Percentiles rank a stretch among this genome's conserved stretches.
phyloP scores from a whole-genome alignment of 73 alveolate species.

The Paramecium caudatum region DNA sequence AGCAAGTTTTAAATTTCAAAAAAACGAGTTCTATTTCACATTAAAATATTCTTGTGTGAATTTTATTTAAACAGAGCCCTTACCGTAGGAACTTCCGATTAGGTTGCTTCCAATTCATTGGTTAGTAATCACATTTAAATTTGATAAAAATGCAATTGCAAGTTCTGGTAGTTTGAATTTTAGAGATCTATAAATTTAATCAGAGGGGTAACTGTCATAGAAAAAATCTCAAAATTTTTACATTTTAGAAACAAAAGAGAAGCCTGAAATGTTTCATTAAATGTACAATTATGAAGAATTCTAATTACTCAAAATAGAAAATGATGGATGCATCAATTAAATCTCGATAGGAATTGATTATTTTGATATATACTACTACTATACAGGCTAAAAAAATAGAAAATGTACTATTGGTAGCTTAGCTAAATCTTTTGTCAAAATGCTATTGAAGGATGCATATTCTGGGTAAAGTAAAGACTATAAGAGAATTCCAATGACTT shows the following conservation, averaged over 20 bases:
- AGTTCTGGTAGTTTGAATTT: background rate
- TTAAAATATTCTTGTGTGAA: conserved; percentile 29
- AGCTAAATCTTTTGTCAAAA: background rate
- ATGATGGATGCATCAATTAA: background rate
- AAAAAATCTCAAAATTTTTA: too few species aligned
- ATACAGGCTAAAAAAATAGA: background rate
- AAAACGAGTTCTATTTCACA: conserved; percentile 9
- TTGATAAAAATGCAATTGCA: background rate
- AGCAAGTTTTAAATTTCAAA: background rate
- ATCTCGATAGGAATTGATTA: conserved; percentile 17
- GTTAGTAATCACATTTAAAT: background rate
- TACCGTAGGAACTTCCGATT: background rate
- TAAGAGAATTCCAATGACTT: background rate
- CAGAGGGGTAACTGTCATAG: too few species aligned
- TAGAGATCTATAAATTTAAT: background rate
- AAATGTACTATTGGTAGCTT: background rate
- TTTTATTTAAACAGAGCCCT: background rate
- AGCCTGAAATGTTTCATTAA: too few species aligned
- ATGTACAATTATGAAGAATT: background rate
- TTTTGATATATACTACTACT: conserved; percentile 11
- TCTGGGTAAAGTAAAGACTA: conserved; percentile 17
- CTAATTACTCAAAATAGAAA: background rate
- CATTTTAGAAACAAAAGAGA: too few species aligned
- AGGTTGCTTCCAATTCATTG: background rate
- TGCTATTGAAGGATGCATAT: background rate